phyloP scores from a whole-genome alignment of 352 stramenopile species.

The Saprolegnia diclina region DNA sequence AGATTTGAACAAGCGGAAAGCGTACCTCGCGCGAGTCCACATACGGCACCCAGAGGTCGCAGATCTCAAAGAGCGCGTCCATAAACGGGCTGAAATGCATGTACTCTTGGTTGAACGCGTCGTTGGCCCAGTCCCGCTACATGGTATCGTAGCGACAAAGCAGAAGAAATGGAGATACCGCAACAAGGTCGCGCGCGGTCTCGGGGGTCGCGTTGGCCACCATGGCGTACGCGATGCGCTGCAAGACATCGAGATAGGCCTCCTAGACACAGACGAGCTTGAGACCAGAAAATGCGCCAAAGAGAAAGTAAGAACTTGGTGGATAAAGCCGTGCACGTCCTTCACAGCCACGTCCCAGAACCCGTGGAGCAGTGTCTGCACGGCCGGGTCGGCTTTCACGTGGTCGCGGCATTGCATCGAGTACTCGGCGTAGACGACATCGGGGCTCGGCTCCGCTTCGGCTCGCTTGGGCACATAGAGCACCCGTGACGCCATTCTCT shows the following conservation, averaged over 20 bases:
- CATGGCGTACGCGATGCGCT: slow-evolving; percentile 13
- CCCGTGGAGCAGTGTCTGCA: neutral
- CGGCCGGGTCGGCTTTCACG: neutral
- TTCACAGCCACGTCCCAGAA: slow-evolving; percentile 12
- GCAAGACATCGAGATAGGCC: slow-evolving; percentile 8
- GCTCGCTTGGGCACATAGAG: slow-evolving; percentile 17
- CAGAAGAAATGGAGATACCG: neutral
- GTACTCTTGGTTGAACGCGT: neutral
- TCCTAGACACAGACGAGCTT: neutral
- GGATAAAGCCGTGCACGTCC: neutral
- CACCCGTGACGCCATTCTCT: neutral
- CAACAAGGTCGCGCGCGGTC: neutral
- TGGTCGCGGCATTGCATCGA: slow-evolving; percentile 14
- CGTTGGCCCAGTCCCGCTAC: slow-evolving; percentile 11
- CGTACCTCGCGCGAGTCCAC: slow-evolving; percentile 8
- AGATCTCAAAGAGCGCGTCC: slow-evolving; percentile 20
- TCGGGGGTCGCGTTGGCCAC: neutral
- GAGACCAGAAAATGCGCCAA: too few relatives aligned
- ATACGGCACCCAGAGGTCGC: slow-evolving; percentile 17
- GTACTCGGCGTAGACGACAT: slow-evolving; percentile 14
- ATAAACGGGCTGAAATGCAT: slow-evolving; percentile 1
- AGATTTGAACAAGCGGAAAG: too few relatives aligned
- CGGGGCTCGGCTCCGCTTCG: neutral
- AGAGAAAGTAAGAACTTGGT: neutral
- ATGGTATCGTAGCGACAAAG: neutral